Conservation (phyloP, 768 basidiomycete genomes). For the Cystobasidium onofrii region DNA sequence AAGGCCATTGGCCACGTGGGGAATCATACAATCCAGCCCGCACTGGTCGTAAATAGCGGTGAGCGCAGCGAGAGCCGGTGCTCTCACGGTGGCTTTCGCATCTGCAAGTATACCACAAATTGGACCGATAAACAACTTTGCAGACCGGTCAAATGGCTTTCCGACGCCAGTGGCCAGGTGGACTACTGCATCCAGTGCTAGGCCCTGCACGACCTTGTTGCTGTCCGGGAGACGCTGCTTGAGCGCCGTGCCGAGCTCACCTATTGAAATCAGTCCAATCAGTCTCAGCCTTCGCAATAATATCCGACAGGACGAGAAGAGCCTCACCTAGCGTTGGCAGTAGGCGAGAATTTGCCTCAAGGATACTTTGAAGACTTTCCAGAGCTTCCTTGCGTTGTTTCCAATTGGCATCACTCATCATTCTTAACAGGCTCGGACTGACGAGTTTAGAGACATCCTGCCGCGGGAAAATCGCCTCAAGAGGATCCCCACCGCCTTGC, state of each 20-base stretch:
- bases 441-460: slow-evolving; percentile 83
- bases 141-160: slow-evolving; percentile 84
- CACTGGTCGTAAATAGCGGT: slow-evolving; percentile 74
- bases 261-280: slow-evolving; percentile 47
- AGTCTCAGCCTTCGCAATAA: background rate
- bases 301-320: background rate
- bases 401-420: slow-evolving; percentile 89
- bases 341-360: slow-evolving; percentile 85
- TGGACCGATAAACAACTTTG: slow-evolving; percentile 64
- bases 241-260: slow-evolving; percentile 79
- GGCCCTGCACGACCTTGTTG: slow-evolving; percentile 83
- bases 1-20: slow-evolving; percentile 67
- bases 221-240: slow-evolving; percentile 82
- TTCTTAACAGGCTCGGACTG: slow-evolving; percentile 69
- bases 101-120: slow-evolving; percentile 80
- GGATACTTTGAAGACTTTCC: slow-evolving; percentile 67
- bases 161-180: slow-evolving; percentile 92
- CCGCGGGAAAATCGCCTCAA: slow-evolving; percentile 91
- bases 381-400: slow-evolving; percentile 93
- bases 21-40: slow-evolving; percentile 70
- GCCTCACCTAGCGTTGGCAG: slow-evolving; percentile 76
- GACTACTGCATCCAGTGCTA: slow-evolving; percentile 81
- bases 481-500: slow-evolving; percentile 53
- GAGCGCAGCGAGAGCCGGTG: slow-evolving; percentile 67
- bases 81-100: slow-evolving; percentile 78